phyloP scores from a whole-genome alignment of 352 stramenopile species.

The Phytophthora sp. region DNA sequence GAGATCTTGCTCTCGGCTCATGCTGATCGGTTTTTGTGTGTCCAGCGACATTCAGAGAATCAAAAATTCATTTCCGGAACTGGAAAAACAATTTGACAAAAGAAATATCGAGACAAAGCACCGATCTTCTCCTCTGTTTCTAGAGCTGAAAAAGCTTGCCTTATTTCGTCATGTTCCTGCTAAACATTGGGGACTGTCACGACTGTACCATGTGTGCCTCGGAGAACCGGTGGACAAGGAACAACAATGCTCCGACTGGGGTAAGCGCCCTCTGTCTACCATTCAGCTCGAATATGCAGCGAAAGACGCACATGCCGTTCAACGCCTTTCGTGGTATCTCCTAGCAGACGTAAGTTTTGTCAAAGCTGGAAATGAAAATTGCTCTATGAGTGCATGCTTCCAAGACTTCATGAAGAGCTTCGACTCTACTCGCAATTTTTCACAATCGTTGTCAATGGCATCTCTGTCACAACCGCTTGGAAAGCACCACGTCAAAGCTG shows the following conservation, averaged over 20 bases:
- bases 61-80: slow-evolving; percentile 52
- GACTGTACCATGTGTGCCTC: slow-evolving; percentile 48
- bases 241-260: slow-evolving; percentile 73
- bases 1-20: slow-evolving; percentile 36
- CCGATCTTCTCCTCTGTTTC: slow-evolving; percentile 25
- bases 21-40: slow-evolving; percentile 65
- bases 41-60: slow-evolving; percentile 57
- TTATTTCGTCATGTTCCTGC: slow-evolving; percentile 54
- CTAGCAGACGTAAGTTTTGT: slow-evolving; percentile 47
- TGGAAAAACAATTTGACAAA: slow-evolving; percentile 19
- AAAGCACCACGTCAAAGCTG: slow-evolving; percentile 46
- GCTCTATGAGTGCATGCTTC: slow-evolving; percentile 1
- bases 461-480: slow-evolving; percentile 25
- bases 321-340: slow-evolving; percentile 49
- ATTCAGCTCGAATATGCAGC: slow-evolving; percentile 62
- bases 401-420: slow-evolving; percentile 27
- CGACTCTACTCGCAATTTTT: slow-evolving; percentile 8
- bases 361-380: slow-evolving; percentile 3
- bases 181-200: slow-evolving; percentile 60
- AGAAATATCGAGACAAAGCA: background rate
- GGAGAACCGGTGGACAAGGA: slow-evolving; percentile 59
- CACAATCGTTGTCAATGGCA: slow-evolving; percentile 8
- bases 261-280: slow-evolving; percentile 42
- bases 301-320: slow-evolving; percentile 58
- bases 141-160: slow-evolving; percentile 65